phyloP scores from a whole-genome alignment of 2,329 filamentous ascomycete genomes.

The Hysterium pulicare region DNA sequence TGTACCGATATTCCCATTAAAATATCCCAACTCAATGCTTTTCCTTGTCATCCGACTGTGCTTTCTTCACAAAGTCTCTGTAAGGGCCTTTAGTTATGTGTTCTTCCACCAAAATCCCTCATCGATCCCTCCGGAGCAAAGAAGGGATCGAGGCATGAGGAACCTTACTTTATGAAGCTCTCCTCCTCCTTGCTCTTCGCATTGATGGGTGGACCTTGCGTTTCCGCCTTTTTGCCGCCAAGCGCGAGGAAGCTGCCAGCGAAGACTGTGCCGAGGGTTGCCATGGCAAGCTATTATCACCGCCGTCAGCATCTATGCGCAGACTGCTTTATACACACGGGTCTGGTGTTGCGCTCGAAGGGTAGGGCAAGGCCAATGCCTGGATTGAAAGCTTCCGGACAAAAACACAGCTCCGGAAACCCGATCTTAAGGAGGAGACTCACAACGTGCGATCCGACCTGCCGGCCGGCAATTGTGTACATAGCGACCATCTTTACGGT shows the following conservation, averaged over 20 bases:
- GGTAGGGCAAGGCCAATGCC: too few relatives aligned
- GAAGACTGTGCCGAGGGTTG: conserved; percentile 40
- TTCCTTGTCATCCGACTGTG: conserved; percentile 24
- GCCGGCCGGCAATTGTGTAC: conserved; percentile 51
- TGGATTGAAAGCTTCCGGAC: background rate
- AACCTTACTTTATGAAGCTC: conserved; percentile 66
- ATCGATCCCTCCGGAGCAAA: background rate
- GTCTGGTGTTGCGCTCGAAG: too few relatives aligned
- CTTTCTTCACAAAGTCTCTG: conserved; percentile 39
- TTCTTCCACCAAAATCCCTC: background rate
- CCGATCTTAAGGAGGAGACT: conserved; percentile 21
- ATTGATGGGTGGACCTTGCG: conserved; percentile 56
- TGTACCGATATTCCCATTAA: too few relatives aligned
- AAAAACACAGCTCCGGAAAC: background rate
- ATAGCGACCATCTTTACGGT: conserved; percentile 49
- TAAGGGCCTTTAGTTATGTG: conserved; percentile 8
- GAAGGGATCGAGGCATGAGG: too few relatives aligned
- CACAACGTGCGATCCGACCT: conserved; percentile 55
- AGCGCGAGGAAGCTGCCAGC: conserved; percentile 33
- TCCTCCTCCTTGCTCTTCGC: conserved; percentile 66
- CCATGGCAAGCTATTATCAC: conserved; percentile 56
- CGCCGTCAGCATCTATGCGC: conserved; percentile 9
- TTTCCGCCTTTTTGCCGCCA: conserved; percentile 41
- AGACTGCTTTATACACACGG: too few relatives aligned
- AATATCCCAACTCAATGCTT: too few relatives aligned